A percentile compares a stretch with the other conserved stretches of the same genome.
Evolutionary conservation across 129 eudicot species (phyloP).

Genomic region (Ambrosia artemisiifolia): DNA sequence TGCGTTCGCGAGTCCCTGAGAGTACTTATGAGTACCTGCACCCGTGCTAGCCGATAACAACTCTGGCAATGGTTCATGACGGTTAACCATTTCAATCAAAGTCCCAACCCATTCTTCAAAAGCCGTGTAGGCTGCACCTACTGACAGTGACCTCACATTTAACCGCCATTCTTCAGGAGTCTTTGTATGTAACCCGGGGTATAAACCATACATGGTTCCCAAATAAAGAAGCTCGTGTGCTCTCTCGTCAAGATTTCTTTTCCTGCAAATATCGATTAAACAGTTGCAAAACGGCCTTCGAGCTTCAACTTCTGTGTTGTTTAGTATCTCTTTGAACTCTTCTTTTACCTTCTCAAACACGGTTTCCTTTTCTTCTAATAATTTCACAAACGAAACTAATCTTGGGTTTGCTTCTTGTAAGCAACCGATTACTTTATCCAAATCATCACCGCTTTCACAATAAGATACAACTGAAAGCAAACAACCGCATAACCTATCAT

Average conservation of each 20-base stretch:
- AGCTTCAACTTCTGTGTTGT: conserved; percentile 48
- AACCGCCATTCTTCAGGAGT: conserved; percentile 64
- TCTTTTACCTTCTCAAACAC: conserved; percentile 38
- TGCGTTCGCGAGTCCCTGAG: conserved; percentile 52
- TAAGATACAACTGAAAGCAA: conserved; percentile 56
- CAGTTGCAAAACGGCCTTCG: conserved; percentile 68
- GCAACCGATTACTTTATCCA: conserved; percentile 48
- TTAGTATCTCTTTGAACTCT: conserved; percentile 49
- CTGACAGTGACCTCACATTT: conserved; percentile 62
- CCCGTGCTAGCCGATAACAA: conserved; percentile 56
- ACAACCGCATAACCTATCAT: conserved; percentile 71
- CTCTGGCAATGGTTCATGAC: conserved; percentile 52
- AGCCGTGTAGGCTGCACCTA: conserved; percentile 75
- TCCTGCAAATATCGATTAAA: conserved; percentile 64
- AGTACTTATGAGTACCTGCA: conserved; percentile 63
- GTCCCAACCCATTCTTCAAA: conserved; percentile 73
- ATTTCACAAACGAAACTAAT: conserved; percentile 46
- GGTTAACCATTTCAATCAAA: conserved; percentile 45
- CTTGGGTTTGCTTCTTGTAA: conserved; percentile 50
- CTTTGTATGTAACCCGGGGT: conserved; percentile 60
- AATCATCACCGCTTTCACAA: conserved; percentile 52
- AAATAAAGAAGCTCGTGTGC: conserved; percentile 65
- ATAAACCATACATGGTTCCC: conserved; percentile 59
- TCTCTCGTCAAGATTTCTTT: conserved; percentile 42
- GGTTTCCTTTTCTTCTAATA: conserved; percentile 25